Conservation (phyloP, 2,329 filamentous ascomycete species). For the Lithohypha guttulata region DNA sequence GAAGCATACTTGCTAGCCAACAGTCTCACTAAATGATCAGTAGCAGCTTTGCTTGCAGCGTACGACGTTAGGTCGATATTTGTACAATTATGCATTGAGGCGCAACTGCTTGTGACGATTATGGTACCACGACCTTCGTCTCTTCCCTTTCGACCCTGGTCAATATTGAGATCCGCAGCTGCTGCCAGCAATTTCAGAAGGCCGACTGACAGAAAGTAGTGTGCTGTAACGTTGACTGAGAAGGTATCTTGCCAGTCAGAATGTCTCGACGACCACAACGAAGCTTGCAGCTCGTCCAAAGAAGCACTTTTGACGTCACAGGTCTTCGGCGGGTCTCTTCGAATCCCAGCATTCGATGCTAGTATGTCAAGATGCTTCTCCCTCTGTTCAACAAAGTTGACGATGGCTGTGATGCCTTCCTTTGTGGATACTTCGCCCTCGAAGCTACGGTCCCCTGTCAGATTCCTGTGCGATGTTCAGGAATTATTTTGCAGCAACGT, state of each 20-base stretch:
- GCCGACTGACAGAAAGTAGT: slow-evolving; percentile 41
- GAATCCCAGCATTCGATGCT: slow-evolving; percentile 40
- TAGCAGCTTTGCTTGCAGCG: slow-evolving; percentile 42
- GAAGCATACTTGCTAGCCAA: slow-evolving; percentile 39
- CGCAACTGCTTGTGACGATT: slow-evolving; percentile 42
- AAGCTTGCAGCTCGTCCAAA: slow-evolving; percentile 34
- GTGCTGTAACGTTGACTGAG: slow-evolving; percentile 39
- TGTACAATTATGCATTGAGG: slow-evolving; percentile 43
- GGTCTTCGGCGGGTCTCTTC: slow-evolving; percentile 33
- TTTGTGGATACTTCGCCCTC: slow-evolving; percentile 32
- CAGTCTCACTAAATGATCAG: slow-evolving; percentile 41
- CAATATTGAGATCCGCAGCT: slow-evolving; percentile 26
- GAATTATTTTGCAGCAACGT: slow-evolving; percentile 11
- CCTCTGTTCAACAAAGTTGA: slow-evolving; percentile 24
- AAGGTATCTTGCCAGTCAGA: slow-evolving; percentile 39
- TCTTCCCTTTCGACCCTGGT: slow-evolving; percentile 23
- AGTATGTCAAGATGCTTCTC: slow-evolving; percentile 39
- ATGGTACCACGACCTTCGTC: slow-evolving; percentile 37
- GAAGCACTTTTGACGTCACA: slow-evolving; percentile 37
- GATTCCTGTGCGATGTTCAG: no score
- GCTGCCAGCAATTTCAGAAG: slow-evolving; percentile 35
- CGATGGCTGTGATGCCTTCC: slow-evolving; percentile 29
- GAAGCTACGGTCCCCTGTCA: no score
- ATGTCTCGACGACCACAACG: slow-evolving; percentile 37
- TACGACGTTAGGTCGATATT: slow-evolving; percentile 45